A percentile compares a stretch with the other conserved stretches of the same genome.
These are phyloP conservation scores for Suhomyces terraborum DNA, from an alignment of 1,139 yeast genomes.

Conservation along the genomic window DNA sequence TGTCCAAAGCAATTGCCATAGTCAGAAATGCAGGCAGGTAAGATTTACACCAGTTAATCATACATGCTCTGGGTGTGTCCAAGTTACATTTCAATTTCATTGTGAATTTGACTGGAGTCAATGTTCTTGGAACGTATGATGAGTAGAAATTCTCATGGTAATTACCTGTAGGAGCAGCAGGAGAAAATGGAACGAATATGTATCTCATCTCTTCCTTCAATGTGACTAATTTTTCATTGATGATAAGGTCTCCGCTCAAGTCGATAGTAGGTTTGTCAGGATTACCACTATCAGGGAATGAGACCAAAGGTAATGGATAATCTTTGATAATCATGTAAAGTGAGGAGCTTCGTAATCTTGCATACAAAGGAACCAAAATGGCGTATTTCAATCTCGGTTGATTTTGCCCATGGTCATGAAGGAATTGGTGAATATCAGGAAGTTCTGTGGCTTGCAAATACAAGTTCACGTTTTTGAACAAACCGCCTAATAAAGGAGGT, in stretches of 20 bases:
- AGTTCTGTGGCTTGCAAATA: slow-evolving; percentile 31
- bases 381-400: slow-evolving; percentile 46
- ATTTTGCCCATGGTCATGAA: slow-evolving; percentile 39
- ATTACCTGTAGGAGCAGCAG: slow-evolving; percentile 29
- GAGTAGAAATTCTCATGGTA: slow-evolving; percentile 41
- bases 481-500: slow-evolving; percentile 36
- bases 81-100: slow-evolving; percentile 39
- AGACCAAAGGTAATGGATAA: slow-evolving; percentile 45
- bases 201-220: slow-evolving; percentile 46
- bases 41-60: slow-evolving; percentile 48
- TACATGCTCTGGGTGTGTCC: slow-evolving; percentile 41
- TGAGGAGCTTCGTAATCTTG: slow-evolving; percentile 34
- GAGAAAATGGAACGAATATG: slow-evolving; percentile 49
- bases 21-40: slow-evolving; percentile 44
- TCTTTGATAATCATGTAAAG: slow-evolving; percentile 40
- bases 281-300: slow-evolving; percentile 39
- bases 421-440: slow-evolving; percentile 38
- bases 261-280: slow-evolving; percentile 31
- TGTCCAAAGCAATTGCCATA: slow-evolving; percentile 47
- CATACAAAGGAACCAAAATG: slow-evolving; percentile 39
- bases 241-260: slow-evolving; percentile 40
- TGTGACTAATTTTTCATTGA: slow-evolving; percentile 43
- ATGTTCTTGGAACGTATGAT: slow-evolving; percentile 43
- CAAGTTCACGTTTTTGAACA: slow-evolving; percentile 36
- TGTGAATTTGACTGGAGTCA: slow-evolving; percentile 48